These are phyloP conservation scores for Wickerhamomyces tratensis DNA, from an alignment of 805 yeast genomes.

Conservation along the genomic window DNA sequence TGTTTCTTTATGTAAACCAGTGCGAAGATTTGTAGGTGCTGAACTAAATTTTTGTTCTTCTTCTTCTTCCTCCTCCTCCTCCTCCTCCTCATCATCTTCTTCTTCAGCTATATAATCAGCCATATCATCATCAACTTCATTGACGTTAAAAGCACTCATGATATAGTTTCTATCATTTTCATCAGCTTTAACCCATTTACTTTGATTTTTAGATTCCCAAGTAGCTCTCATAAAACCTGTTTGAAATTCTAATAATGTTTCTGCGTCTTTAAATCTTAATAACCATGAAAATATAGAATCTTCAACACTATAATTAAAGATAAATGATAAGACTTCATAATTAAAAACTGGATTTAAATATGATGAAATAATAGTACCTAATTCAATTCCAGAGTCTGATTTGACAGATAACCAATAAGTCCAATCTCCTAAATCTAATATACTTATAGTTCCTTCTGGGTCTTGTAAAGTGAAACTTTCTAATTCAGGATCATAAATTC, in stretches of 20 bases:
- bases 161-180: slow-evolving; percentile 46
- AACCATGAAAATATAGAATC: slow-evolving; percentile 49
- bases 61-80: slow-evolving; percentile 28
- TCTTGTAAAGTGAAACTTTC: slow-evolving; percentile 38
- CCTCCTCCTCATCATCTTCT: slow-evolving; percentile 26
- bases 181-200: slow-evolving; percentile 34
- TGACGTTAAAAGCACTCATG: slow-evolving; percentile 38
- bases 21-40: slow-evolving; percentile 10
- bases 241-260: slow-evolving; percentile 42
- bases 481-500: slow-evolving; percentile 43
- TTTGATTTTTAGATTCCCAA: slow-evolving; percentile 52
- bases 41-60: slow-evolving; percentile 15
- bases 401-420: slow-evolving; percentile 42
- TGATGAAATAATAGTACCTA: slow-evolving; percentile 34
- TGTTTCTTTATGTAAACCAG: slow-evolving; percentile 12
- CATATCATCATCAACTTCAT: slow-evolving; percentile 27
- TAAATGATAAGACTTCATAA: slow-evolving; percentile 43
- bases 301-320: slow-evolving; percentile 47
- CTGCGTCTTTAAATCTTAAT: slow-evolving; percentile 37
- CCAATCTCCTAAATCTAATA: slow-evolving; percentile 40
- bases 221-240: slow-evolving; percentile 36
- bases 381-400: slow-evolving; percentile 14
- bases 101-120: slow-evolving; percentile 19
- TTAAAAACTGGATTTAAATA: slow-evolving; percentile 61
- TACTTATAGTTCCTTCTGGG: slow-evolving; percentile 20